Conservation (phyloP, 768 basidiomycete genomes). For the Lactifluus subvellereus region DNA sequence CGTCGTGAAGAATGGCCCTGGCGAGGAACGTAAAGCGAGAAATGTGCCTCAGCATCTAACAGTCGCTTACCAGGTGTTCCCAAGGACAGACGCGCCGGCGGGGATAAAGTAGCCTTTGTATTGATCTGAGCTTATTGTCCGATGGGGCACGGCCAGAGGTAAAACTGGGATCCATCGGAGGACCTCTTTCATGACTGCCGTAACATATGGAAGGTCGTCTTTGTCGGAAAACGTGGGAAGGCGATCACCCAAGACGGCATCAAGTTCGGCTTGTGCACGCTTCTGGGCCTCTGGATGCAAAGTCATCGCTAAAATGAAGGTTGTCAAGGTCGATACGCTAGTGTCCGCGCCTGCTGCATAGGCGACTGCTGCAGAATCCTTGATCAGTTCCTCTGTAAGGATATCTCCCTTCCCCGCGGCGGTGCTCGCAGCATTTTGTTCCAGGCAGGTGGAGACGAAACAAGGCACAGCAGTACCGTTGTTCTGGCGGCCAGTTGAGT, state of each 20-base stretch:
- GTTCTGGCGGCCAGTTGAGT: neutral
- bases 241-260: constrained; percentile 25
- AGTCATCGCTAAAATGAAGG: constrained; percentile 27
- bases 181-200: constrained; percentile 24
- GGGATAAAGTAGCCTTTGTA: constrained; percentile 30
- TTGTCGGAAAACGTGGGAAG: constrained; percentile 25
- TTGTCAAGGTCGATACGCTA: constrained; percentile 18
- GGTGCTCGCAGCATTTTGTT: constrained; percentile 14
- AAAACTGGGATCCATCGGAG: constrained; percentile 26
- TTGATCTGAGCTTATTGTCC: constrained; percentile 23
- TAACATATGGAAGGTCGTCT: constrained; percentile 21
- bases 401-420: constrained; percentile 16
- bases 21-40: neutral
- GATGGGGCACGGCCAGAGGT: constrained; percentile 26
- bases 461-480: constrained; percentile 20
- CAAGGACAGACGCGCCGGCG: constrained; percentile 26
- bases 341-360: constrained; percentile 23
- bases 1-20: constrained; percentile 25
- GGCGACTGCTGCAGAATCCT: constrained; percentile 21
- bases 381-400: constrained; percentile 21
- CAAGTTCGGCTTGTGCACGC: constrained; percentile 27
- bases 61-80: constrained; percentile 20
- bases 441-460: constrained; percentile 17
- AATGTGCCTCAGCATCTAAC: neutral
- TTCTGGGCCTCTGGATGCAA: constrained; percentile 26